Percentiles rank a stretch among this genome's conserved stretches.
phyloP scores from a whole-genome alignment of 768 basidiomycete species.

The Podaxis mareebaensis region DNA sequence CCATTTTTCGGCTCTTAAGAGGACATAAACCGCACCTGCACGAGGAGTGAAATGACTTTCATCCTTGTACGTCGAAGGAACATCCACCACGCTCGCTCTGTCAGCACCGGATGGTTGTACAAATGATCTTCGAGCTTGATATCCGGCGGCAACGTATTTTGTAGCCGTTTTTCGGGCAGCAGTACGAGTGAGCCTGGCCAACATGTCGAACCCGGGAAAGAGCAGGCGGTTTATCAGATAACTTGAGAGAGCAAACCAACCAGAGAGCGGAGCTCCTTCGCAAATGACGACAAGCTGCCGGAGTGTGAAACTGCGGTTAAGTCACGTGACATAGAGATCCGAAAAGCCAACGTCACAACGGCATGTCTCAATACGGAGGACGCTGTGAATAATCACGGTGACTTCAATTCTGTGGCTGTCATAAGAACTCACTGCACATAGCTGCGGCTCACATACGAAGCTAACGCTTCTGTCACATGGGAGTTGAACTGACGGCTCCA shows the following conservation, averaged over 20 bases:
- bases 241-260: neutral
- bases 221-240: constrained; percentile 12
- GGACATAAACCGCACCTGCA: constrained; percentile 47
- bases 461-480: neutral
- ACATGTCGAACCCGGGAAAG: constrained; percentile 40
- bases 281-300: constrained; percentile 5
- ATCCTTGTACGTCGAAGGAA: constrained; percentile 72
- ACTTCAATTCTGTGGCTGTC: neutral
- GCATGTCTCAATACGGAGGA: neutral
- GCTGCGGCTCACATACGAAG: too few species aligned
- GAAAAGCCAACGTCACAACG: neutral
- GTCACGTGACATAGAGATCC: constrained; percentile 8
- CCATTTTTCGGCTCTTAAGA: neutral
- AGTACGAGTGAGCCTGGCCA: constrained; percentile 53
- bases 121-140: constrained; percentile 52
- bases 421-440: too few species aligned
- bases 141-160: constrained; percentile 27
- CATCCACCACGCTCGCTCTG: constrained; percentile 79
- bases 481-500: neutral
- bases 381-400: neutral
- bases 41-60: constrained; percentile 71
- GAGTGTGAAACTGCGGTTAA: neutral
- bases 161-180: constrained; percentile 34
- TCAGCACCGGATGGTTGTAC: constrained; percentile 85
- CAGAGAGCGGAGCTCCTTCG: constrained; percentile 1